phyloP scores from a whole-genome alignment of 1,284 basidiomycete species.

The Paramarasmius palmivorus region DNA sequence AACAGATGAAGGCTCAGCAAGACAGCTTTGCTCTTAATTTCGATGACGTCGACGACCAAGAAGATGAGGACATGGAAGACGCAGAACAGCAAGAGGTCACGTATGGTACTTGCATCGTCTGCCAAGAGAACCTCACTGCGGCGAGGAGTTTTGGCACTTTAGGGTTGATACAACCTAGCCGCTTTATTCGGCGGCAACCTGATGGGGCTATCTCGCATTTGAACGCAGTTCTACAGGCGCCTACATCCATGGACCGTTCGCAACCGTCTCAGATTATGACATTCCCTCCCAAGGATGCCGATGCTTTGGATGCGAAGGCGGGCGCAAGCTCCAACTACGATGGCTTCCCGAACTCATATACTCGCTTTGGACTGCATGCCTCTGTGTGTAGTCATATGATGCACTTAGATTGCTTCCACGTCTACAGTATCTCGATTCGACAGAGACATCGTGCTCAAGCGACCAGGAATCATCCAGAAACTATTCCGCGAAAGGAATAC shows the following conservation, averaged over 20 bases:
- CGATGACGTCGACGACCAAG: slow-evolving; percentile 64
- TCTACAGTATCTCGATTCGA: slow-evolving; percentile 86
- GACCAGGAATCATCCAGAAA: slow-evolving; percentile 94
- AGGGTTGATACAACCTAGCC: slow-evolving; percentile 89
- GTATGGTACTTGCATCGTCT: slow-evolving; percentile 95
- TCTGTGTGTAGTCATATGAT: slow-evolving; percentile 97
- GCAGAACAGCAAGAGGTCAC: slow-evolving; percentile 51
- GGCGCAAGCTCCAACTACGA: slow-evolving; percentile 58
- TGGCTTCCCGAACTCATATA: slow-evolving; percentile 72
- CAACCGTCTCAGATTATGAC: slow-evolving; percentile 26
- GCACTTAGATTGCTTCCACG: slow-evolving; percentile 94
- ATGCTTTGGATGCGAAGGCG: slow-evolving; percentile 49
- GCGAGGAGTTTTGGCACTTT: slow-evolving; percentile 84
- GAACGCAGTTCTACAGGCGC: slow-evolving; percentile 73
- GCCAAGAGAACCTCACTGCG: slow-evolving; percentile 88
- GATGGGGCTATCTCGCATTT: slow-evolving; percentile 71
- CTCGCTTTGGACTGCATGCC: slow-evolving; percentile 83
- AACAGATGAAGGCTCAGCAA: slow-evolving; percentile 91
- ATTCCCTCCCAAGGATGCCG: slow-evolving; percentile 58
- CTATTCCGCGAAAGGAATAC: slow-evolving; percentile 89
- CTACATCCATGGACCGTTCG: slow-evolving; percentile 66
- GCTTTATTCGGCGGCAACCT: slow-evolving; percentile 79
- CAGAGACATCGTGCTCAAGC: slow-evolving; percentile 89
- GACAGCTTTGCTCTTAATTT: slow-evolving; percentile 81
- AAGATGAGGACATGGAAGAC: slow-evolving; percentile 53